These are phyloP conservation scores for Pelargonium nanum DNA, from an alignment of 345 rosid species.

Conservation along the genomic window DNA sequence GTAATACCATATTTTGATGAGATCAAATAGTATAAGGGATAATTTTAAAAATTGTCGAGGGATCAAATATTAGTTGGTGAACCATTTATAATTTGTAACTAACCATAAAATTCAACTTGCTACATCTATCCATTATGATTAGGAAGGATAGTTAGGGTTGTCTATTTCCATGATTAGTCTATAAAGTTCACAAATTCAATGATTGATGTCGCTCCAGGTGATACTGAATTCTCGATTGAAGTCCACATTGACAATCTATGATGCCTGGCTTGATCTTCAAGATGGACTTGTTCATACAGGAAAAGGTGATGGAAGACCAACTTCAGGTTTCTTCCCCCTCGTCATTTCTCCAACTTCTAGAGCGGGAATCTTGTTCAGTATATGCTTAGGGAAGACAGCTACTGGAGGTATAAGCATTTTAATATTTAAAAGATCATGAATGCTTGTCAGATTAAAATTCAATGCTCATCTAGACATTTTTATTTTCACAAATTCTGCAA, in stretches of 20 bases:
- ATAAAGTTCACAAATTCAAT: neutral
- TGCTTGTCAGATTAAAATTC: too few relatives aligned
- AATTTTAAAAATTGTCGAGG: too few relatives aligned
- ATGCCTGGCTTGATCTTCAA: conserved; percentile 94
- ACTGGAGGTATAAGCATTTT: conserved; percentile 36
- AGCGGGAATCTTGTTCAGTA: conserved; percentile 66
- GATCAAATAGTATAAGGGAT: too few relatives aligned
- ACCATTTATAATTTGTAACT: neutral
- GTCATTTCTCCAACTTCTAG: conserved; percentile 67
- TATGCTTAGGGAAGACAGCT: conserved; percentile 43
- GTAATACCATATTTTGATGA: too few relatives aligned
- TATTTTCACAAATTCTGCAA: too few relatives aligned
- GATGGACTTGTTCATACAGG: conserved; percentile 71
- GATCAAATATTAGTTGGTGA: too few relatives aligned
- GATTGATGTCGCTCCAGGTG: conserved; percentile 39
- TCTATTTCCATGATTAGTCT: neutral
- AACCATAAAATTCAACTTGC: neutral
- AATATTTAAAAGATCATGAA: neutral
- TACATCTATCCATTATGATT: neutral
- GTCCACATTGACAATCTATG: conserved; percentile 65
- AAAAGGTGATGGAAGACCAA: conserved; percentile 71
- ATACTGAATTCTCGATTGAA: conserved; percentile 83
- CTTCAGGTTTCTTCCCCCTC: conserved; percentile 70
- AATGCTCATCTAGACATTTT: too few relatives aligned
- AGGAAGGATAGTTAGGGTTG: neutral